Evolutionary conservation across 768 basidiomycete species (phyloP).

Genomic region (Cystobasidium onofrii): DNA sequence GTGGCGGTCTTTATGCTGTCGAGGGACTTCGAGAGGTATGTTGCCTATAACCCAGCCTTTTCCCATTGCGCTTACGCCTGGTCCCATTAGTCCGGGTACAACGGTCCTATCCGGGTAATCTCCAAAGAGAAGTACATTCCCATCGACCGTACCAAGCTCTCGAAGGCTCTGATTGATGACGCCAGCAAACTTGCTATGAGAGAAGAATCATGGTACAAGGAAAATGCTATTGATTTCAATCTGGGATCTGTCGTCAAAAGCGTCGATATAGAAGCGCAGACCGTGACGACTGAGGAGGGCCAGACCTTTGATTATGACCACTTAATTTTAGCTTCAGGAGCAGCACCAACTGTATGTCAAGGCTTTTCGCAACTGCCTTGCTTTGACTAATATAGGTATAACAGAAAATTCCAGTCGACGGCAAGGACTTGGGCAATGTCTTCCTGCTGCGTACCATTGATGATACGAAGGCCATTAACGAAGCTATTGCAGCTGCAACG

Average conservation of each 20-base stretch:
- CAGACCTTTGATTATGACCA: conserved; percentile 61
- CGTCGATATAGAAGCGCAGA: conserved; percentile 58
- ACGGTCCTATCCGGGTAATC: conserved; percentile 66
- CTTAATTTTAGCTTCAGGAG: conserved; percentile 71
- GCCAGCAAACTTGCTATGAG: conserved; percentile 68
- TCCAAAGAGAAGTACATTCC: conserved; percentile 72
- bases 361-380: too few relatives aligned
- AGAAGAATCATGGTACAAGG: conserved; percentile 57
- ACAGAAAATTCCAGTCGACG: conserved; percentile 62
- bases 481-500: conserved; percentile 26
- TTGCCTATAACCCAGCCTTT: not conserved
- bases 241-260: conserved; percentile 61
- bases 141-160: conserved; percentile 82
- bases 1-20: conserved; percentile 65
- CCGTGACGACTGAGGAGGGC: conserved; percentile 59
- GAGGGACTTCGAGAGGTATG: conserved; percentile 73
- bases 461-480: conserved; percentile 55
- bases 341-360: conserved; percentile 52
- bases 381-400: not conserved
- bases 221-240: conserved; percentile 61
- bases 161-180: conserved; percentile 74
- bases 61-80: conserved; percentile 18
- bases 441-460: conserved; percentile 63
- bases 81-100: conserved; percentile 59
- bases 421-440: conserved; percentile 65